Evolutionary conservation across 768 basidiomycete species (phyloP).

Genomic region (Kwoniella sp.): DNA sequence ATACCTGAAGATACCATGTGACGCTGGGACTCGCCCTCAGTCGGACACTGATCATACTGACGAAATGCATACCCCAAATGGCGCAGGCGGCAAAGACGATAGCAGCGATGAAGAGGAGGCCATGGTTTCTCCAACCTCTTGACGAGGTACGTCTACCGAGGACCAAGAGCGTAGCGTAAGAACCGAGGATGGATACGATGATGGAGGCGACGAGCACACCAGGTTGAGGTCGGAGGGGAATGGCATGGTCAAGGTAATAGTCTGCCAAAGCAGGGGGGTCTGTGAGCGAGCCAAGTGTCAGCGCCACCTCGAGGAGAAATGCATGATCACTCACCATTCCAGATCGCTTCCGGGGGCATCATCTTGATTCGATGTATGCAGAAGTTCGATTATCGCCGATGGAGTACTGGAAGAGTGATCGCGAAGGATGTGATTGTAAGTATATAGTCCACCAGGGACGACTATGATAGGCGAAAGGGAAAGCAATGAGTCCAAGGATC

Average conservation of each 20-base stretch:
- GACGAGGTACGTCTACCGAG: constrained; percentile 52
- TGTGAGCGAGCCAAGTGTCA: constrained; percentile 12
- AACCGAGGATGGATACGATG: constrained; percentile 57
- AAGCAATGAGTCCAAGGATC: background rate
- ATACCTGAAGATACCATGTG: constrained; percentile 52
- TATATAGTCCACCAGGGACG: constrained; percentile 17
- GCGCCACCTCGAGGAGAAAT: background rate
- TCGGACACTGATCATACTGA: constrained; percentile 51
- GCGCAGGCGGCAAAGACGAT: constrained; percentile 54
- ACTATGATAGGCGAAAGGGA: constrained; percentile 1
- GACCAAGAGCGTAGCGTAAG: constrained; percentile 55
- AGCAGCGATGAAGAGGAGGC: constrained; percentile 46
- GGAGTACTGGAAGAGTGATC: background rate
- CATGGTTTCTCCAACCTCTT: constrained; percentile 48
- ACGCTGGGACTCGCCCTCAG: constrained; percentile 41
- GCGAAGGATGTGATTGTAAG: background rate
- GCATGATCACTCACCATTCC: constrained; percentile 51
- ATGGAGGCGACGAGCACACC: constrained; percentile 55
- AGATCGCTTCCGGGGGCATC: constrained; percentile 40
- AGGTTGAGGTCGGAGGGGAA: constrained; percentile 51
- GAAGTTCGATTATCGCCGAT: background rate
- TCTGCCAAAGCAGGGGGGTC: constrained; percentile 46
- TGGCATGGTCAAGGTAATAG: constrained; percentile 43
- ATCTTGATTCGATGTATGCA: constrained; percentile 9
- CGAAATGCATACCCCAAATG: constrained; percentile 56